Conservation (phyloP, 164 flowering plant species). For the Cinnamomum chago region DNA sequence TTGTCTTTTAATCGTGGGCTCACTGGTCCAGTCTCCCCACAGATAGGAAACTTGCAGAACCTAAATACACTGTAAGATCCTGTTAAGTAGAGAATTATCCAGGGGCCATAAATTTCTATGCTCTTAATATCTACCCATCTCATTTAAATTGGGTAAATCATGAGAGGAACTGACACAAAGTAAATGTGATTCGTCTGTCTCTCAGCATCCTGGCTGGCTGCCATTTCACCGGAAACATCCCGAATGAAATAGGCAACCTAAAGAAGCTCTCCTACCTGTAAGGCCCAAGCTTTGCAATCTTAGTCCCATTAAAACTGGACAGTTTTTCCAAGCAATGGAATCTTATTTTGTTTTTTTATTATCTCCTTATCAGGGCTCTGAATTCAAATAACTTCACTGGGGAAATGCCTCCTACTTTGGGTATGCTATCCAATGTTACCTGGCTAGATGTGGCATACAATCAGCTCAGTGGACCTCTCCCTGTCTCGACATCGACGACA, state of each 20-base stretch:
- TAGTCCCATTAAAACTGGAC: not conserved
- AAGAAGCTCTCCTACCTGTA: slow-evolving; percentile 67
- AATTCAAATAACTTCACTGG: slow-evolving; percentile 79
- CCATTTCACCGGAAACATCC: slow-evolving; percentile 67
- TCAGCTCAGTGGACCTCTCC: slow-evolving; percentile 66
- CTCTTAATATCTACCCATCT: too few relatives aligned
- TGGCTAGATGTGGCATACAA: slow-evolving; percentile 93
- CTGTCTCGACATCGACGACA: slow-evolving; percentile 49
- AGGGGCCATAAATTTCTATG: not conserved
- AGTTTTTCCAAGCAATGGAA: not conserved
- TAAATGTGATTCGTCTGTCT: not conserved
- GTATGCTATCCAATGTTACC: slow-evolving; percentile 63
- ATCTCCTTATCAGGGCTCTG: slow-evolving; percentile 55
- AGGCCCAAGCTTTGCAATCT: slow-evolving; percentile 12
- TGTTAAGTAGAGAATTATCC: not conserved
- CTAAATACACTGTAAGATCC: slow-evolving; percentile 60
- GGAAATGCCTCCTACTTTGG: slow-evolving; percentile 67
- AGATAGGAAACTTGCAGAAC: slow-evolving; percentile 54
- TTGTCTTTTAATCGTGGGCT: slow-evolving; percentile 68
- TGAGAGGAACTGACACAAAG: not conserved
- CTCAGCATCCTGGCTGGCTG: slow-evolving; percentile 81
- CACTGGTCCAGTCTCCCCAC: slow-evolving; percentile 56
- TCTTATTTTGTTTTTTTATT: not conserved
- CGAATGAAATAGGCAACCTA: slow-evolving; percentile 72
- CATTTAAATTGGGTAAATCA: not conserved